A percentile compares a stretch with the other conserved stretches of the same genome.
Conservation (phyloP, 768 basidiomycete genomes). For the Leccinum incarnatum region DNA sequence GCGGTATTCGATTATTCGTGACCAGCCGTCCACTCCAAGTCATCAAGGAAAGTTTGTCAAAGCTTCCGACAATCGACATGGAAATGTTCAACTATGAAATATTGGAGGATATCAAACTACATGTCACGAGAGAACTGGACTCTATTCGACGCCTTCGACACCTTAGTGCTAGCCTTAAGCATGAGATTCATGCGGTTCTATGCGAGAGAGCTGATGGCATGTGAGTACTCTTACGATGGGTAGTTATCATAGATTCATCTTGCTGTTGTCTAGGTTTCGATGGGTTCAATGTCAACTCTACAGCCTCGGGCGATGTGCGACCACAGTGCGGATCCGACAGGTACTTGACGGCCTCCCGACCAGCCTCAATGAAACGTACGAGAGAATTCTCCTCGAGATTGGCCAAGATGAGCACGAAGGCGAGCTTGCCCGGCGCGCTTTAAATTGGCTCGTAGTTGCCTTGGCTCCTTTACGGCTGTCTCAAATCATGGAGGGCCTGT, state of each 20-base stretch:
- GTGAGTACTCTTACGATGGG: neutral
- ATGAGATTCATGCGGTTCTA: neutral
- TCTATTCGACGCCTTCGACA: slow-evolving; percentile 4
- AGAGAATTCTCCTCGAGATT: neutral
- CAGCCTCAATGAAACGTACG: slow-evolving; percentile 7
- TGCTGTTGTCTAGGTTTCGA: slow-evolving; percentile 8
- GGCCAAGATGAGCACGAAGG: neutral
- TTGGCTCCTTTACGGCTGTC: slow-evolving; percentile 4
- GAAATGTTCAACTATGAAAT: neutral
- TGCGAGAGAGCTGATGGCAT: slow-evolving; percentile 9
- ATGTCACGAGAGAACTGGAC: slow-evolving; percentile 5
- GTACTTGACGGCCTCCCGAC: slow-evolving; percentile 2
- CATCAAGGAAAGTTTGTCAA: neutral
- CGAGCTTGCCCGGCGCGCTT: neutral
- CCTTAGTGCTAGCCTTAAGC: neutral
- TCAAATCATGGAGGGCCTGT: slow-evolving; percentile 8
- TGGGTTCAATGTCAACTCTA: slow-evolving; percentile 17
- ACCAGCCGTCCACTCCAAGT: neutral
- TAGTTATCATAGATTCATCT: too few relatives aligned
- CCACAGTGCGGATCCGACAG: neutral
- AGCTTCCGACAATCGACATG: neutral
- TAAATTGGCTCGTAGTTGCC: slow-evolving; percentile 14
- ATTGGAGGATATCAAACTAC: neutral
- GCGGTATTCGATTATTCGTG: neutral
- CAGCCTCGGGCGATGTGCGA: neutral